Evolutionary conservation across 768 basidiomycete species (phyloP).

Genomic region (Dacryopinax spathularia): DNA sequence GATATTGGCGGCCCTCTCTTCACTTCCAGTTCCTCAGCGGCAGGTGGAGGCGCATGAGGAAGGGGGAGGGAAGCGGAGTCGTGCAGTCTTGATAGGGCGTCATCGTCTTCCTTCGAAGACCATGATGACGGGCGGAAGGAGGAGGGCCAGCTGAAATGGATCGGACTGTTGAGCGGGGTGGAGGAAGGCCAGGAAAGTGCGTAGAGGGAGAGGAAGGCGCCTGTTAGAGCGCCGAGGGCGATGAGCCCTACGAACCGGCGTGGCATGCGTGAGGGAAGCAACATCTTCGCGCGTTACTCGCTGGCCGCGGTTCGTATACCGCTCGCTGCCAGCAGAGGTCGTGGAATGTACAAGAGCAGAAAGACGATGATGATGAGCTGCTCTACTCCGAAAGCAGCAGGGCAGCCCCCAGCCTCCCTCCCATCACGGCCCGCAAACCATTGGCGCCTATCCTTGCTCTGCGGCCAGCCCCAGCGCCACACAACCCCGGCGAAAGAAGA

Average conservation of each 20-base stretch:
- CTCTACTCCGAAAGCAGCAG: too few species aligned
- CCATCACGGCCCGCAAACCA: too few species aligned
- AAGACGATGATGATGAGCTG: too few species aligned
- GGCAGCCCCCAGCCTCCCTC: too few species aligned
- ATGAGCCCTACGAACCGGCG: not conserved
- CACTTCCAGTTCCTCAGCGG: too few species aligned
- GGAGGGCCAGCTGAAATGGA: not conserved
- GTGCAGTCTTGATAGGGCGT: not conserved
- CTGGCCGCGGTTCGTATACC: too few species aligned
- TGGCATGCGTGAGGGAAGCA: not conserved
- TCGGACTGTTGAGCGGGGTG: not conserved
- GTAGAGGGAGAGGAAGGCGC: not conserved
- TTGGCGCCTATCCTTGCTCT: too few species aligned
- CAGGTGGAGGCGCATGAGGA: not conserved
- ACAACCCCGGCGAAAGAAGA: too few species aligned
- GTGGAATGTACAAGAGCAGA: too few species aligned
- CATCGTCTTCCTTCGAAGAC: not conserved
- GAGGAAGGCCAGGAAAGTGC: not conserved
- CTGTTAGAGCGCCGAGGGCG: not conserved
- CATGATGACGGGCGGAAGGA: not conserved
- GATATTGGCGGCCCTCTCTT: slow-evolving; percentile 2
- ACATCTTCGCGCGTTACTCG: too few species aligned
- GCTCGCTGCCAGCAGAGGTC: too few species aligned
- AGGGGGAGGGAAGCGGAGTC: not conserved
- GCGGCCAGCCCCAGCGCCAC: too few species aligned